Percentiles rank a stretch among this genome's conserved stretches.
phyloP scores from a whole-genome alignment of 2,329 filamentous ascomycete species.

The Cladosporium sphaerospermum region DNA sequence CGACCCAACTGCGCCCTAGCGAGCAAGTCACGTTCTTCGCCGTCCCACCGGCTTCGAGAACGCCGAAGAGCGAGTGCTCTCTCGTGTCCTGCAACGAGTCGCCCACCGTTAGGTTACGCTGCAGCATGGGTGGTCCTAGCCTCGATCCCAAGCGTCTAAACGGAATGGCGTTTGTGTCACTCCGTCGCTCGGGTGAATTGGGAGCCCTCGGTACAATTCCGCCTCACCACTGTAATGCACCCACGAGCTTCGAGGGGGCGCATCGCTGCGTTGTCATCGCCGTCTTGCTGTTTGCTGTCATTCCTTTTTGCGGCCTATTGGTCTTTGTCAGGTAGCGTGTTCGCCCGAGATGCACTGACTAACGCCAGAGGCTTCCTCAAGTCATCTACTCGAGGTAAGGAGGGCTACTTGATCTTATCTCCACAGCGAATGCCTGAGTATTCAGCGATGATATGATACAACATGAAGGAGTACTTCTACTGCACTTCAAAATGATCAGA shows the following conservation, averaged over 20 bases:
- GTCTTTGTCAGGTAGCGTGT: not conserved
- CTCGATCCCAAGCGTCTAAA: not conserved
- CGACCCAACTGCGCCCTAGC: slow-evolving; percentile 1
- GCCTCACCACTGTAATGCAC: not conserved
- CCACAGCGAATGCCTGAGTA: not conserved
- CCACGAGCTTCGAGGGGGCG: not conserved
- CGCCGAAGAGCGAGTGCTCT: not conserved
- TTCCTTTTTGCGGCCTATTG: not conserved
- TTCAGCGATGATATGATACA: not conserved
- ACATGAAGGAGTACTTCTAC: not conserved
- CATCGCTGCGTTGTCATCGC: slow-evolving; percentile 1
- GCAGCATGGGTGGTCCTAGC: not conserved
- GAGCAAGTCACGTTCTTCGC: not conserved
- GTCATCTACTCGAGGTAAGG: not conserved
- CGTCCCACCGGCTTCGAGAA: not conserved
- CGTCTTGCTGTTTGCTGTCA: not conserved
- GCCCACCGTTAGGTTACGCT: not conserved
- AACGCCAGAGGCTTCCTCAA: not conserved
- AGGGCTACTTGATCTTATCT: not conserved
- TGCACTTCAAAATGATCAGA: not conserved
- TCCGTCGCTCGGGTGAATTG: slow-evolving; percentile 7
- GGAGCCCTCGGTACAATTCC: not conserved
- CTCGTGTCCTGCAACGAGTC: slow-evolving; percentile 6
- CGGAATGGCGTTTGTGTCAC: slow-evolving; percentile 4
- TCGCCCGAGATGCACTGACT: not conserved